These are phyloP conservation scores for Symbiodinium pilosum DNA, from an alignment of 73 alveolate genomes.

Conservation along the genomic window DNA sequence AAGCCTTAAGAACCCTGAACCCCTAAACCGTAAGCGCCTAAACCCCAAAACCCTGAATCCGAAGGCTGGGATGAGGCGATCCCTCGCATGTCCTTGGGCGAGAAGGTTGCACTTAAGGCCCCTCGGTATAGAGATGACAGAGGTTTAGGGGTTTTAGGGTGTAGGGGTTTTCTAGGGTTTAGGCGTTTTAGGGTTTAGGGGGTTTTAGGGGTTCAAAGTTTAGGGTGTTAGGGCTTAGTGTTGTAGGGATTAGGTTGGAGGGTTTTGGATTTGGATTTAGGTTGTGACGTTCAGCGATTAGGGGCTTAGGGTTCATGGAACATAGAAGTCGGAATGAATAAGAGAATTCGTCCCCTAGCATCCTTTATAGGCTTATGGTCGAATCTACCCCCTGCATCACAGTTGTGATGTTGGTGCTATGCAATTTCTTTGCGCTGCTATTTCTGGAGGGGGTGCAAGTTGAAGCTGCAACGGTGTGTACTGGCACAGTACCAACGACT, in stretches of 20 bases:
- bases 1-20: not conserved
- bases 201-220: not conserved
- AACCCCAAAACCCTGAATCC: not conserved
- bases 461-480: no score
- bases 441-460: no score
- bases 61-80: constrained; percentile 13
- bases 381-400: no score
- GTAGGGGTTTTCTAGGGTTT: not conserved
- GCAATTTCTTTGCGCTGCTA: no score
- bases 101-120: constrained; percentile 5
- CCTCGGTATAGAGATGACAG: not conserved
- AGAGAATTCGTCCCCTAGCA: no score
- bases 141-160: not conserved
- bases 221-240: not conserved
- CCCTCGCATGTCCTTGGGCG: constrained; percentile 4
- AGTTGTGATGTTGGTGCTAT: no score
- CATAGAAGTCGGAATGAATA: no score
- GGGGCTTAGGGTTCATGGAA: not conserved
- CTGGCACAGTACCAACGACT: no score
- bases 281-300: not conserved
- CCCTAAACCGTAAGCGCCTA: not conserved
- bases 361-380: no score
- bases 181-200: not conserved
- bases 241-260: not conserved
- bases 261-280: not conserved